Base-by-base conservation (phyloP, 345 rosid genomes). In the Erysimum cheiranthoides region DNA sequence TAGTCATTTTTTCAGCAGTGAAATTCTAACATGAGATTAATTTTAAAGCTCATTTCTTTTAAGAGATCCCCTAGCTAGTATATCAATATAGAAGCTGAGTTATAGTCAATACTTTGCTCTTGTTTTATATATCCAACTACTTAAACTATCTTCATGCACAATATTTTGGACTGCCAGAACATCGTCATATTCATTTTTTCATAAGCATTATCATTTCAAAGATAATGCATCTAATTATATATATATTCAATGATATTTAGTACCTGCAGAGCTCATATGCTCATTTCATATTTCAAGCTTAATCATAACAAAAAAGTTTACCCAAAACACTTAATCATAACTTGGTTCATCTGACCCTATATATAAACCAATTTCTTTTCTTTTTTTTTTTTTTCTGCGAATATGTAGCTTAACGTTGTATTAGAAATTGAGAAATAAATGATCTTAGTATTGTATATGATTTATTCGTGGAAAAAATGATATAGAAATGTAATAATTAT, bases 391-490 rank as follows among this genome's bases (percentile, higher is more conserved):
- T n/a, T n/a, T n/a, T 2, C 17, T 39, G 34, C 9, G 14, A 61
- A 39, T 62, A 12, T 3, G 11, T 50, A 61, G 40, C 51, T 40
- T 53, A 17, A 12, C 14, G 42, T 28, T 14, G 3, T 49, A 50
- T 16, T 38, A 50, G 39, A 30, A 52, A 9, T 5, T 11, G 14
- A 30, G 18, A 46, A 14, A 56, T 40, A 8, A 38, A 21, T 14
- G 66, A 36, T 36, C 47, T 49, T n/a, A 49, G 16, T 18, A 38
- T 39, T 71, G 21, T 71, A 10, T 25, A 49, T 16, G 61, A 71
- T 27, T 61, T 32, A 61, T 38, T 47, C 4, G 30, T 13, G 11
- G 13, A n/a, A 31, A 6, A 59, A 28, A 21, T 25, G 18, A 2
- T 38, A n/a, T 34, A 14, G 21, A 34, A 5, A 10, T 60, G 13